These are phyloP conservation scores for Fraxinus velutina DNA, from an alignment of 305 asterid genomes.

Conservation along the genomic window DNA sequence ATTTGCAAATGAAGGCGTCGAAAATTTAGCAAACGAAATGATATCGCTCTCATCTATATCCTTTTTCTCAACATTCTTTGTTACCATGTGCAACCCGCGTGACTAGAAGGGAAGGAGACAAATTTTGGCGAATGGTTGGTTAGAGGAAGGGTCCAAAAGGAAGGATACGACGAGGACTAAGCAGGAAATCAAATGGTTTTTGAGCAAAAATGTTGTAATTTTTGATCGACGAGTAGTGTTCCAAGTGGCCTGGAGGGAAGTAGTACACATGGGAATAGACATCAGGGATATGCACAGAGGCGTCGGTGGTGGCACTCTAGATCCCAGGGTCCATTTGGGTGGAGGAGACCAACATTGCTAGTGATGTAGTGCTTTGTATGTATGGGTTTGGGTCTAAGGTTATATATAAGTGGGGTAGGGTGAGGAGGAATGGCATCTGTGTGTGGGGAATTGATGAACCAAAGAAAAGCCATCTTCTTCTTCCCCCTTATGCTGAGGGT, in stretches of 20 bases:
- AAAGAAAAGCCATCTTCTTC: background rate
- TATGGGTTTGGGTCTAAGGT: background rate
- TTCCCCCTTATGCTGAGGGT: no score
- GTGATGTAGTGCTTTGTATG: background rate
- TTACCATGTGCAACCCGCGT: background rate
- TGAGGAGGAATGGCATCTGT: background rate
- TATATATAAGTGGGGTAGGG: background rate
- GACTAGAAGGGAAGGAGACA: constrained; percentile 29
- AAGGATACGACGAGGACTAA: constrained; percentile 37
- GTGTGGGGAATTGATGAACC: background rate
- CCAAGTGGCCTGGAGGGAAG: constrained; percentile 54
- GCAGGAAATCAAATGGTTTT: constrained; percentile 35
- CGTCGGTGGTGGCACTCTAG: constrained; percentile 52
- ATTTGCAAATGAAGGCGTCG: constrained; percentile 60
- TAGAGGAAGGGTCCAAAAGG: constrained; percentile 35
- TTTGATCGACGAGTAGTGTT: constrained; percentile 20
- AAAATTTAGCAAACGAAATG: constrained; percentile 37
- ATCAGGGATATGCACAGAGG: constrained; percentile 33
- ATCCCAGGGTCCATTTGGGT: constrained; percentile 30
- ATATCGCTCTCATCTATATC: constrained; percentile 24
- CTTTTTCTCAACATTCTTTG: background rate
- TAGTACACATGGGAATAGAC: constrained; percentile 45
- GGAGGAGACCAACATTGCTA: constrained; percentile 23
- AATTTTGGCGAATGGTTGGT: constrained; percentile 32
- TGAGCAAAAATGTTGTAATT: constrained; percentile 1